Base-by-base conservation (phyloP, 2,329 filamentous ascomycete genomes). In the Exophiala sideris region DNA sequence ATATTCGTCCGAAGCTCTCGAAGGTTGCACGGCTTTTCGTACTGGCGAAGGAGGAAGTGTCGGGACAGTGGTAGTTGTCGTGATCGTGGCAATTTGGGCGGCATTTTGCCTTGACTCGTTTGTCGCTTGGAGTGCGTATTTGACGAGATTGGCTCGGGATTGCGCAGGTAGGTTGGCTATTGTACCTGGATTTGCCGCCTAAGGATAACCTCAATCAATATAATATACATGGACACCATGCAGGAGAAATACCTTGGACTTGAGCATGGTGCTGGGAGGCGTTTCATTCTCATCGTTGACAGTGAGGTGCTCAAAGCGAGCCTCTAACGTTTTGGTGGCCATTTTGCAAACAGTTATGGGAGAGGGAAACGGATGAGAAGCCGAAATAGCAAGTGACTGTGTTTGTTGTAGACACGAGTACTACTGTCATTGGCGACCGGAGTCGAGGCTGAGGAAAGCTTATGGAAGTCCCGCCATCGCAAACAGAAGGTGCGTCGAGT, bases 261-360 rank as follows among this genome's bases (percentile, higher is more conserved):
- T 95, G 62, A 83, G 78, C 69, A 88, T 85, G 21, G 69, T 60
- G 59, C 74, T 76, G 59, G 82, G 78, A 50, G 74, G 74, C 32
- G 76, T 73, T 55, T 89, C 86, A 68, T 92, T 95, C 73, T 96
- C 91, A 68, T 96, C 91, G 65, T 88, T 87, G 59, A 96, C 89
- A 16, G 88, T 87, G 75, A 96, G 83, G 72, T 86, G 86, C 83
- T 96, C 91, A 68, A 97, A 89, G 65, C 89, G 88, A 73, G 88
- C 79, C 75, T 96, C 92, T 44, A 97, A 79, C 48, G 83, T 84
- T 64, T 88, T 83, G 55, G 88, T 82, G 61, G 91, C 83, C 88
- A 92, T 81, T 16, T 14, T 34, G 51, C 10, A 34, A 24, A 12
- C 4, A 40, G 29, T 2, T 16, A 8, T n/a, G 24, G 11, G n/a